These are phyloP conservation scores for Pythium myriotylum DNA, from an alignment of 352 stramenopile species.

Conservation along the genomic window DNA sequence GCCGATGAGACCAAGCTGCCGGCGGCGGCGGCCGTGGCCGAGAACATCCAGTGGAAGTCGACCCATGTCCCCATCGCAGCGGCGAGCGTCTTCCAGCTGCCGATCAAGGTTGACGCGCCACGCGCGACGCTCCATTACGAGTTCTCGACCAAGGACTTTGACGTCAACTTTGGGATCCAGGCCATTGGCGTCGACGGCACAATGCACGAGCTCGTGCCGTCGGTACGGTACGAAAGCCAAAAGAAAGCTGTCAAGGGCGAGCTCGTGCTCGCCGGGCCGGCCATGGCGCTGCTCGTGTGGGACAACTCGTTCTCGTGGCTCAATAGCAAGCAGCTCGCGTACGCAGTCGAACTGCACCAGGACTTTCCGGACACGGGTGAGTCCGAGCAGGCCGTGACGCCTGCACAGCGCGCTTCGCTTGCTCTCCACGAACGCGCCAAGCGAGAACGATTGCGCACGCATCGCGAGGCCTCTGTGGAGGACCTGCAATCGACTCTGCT, in stretches of 20 bases:
- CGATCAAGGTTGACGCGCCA: constrained; percentile 67
- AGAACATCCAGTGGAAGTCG: constrained; percentile 78
- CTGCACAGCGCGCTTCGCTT: constrained; percentile 32
- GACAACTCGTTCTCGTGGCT: constrained; percentile 87
- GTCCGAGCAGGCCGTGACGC: constrained; percentile 2
- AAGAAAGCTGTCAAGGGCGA: constrained; percentile 45
- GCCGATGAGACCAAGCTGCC: neutral
- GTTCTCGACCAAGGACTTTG: constrained; percentile 74
- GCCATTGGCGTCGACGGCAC: constrained; percentile 63
- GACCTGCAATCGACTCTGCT: constrained; percentile 46
- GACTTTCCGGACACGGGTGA: constrained; percentile 19
- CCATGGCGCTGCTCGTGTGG: constrained; percentile 69
- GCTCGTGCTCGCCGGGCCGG: constrained; percentile 51
- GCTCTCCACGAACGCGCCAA: constrained; percentile 49
- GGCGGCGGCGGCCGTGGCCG: constrained; percentile 30
- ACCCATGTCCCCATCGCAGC: constrained; percentile 73
- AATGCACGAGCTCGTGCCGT: constrained; percentile 52
- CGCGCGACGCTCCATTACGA: constrained; percentile 62
- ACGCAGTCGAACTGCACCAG: constrained; percentile 70
- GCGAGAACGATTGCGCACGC: constrained; percentile 43
- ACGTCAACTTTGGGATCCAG: constrained; percentile 75
- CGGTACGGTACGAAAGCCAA: constrained; percentile 71
- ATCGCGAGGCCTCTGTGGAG: constrained; percentile 40
- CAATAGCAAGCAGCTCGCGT: constrained; percentile 77
- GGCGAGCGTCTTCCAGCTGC: constrained; percentile 63